Evolutionary conservation across 495 filamentous ascomycete species (phyloP).

Genomic region (Bryoglossum gracile): DNA sequence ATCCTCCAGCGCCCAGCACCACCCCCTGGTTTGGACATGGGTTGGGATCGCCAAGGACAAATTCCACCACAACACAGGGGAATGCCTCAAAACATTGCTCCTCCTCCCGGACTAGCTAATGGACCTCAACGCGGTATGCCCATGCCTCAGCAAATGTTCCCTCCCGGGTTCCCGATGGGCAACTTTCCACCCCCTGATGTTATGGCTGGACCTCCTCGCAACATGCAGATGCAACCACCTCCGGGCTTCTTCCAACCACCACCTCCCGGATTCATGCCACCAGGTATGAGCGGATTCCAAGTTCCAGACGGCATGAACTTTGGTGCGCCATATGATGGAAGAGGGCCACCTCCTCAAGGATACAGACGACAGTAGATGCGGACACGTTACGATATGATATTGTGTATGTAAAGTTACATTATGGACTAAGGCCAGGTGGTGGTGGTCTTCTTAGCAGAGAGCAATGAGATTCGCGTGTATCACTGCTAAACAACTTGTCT

Average conservation of each 20-base stretch:
- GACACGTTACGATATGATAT: background rate
- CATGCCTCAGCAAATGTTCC: conserved; percentile 44
- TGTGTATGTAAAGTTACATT: conserved; percentile 11
- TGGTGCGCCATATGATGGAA: conserved; percentile 39
- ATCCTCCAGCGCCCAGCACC: conserved; percentile 48
- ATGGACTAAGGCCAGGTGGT: background rate
- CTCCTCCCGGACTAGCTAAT: conserved; percentile 41
- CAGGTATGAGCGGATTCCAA: conserved; percentile 39
- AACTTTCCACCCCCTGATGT: conserved; percentile 37
- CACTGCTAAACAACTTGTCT: background rate
- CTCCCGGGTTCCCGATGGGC: conserved; percentile 30
- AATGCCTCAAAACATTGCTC: conserved; percentile 19
- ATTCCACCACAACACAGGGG: conserved; percentile 30
- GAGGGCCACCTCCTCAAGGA: conserved; percentile 33
- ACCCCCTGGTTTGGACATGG: conserved; percentile 37
- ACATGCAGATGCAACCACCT: conserved; percentile 22
- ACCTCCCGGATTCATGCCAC: conserved; percentile 25
- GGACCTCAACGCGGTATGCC: conserved; percentile 39
- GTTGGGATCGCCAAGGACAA: conserved; percentile 32
- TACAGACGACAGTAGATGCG: conserved; percentile 19
- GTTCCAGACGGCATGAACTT: conserved; percentile 31
- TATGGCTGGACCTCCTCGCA: conserved; percentile 29
- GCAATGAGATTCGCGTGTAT: background rate
- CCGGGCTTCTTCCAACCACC: conserved; percentile 42
- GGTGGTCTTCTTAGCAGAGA: background rate